Conservation (phyloP, 2,329 filamentous ascomycete genomes). For the Aspergillus pseudonomiae region DNA sequence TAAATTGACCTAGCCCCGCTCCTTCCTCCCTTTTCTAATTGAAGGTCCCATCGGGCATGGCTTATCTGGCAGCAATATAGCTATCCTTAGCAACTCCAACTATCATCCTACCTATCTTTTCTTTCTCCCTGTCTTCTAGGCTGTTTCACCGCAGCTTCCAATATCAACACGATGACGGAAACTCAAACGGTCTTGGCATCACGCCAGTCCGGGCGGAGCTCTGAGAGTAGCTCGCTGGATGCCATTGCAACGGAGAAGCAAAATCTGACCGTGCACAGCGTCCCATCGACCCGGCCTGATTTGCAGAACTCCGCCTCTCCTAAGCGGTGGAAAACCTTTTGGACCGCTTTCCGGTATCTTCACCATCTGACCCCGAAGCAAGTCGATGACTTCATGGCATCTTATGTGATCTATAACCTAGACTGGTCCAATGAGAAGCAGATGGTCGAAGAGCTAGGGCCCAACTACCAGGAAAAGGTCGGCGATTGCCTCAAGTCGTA, state of each 20-base stretch:
- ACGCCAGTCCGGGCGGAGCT: slow-evolving; percentile 29
- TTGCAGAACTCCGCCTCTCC: slow-evolving; percentile 51
- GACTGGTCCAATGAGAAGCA: slow-evolving; percentile 56
- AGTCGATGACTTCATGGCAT: slow-evolving; percentile 60
- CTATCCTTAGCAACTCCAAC: background rate
- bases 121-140: background rate
- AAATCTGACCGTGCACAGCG: slow-evolving; percentile 19
- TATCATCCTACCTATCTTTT: background rate
- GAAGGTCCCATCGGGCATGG: slow-evolving; percentile 15
- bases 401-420: slow-evolving; percentile 60
- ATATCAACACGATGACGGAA: slow-evolving; percentile 20
- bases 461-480: slow-evolving; percentile 54
- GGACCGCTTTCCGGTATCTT: slow-evolving; percentile 55
- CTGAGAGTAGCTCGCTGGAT: slow-evolving; percentile 32
- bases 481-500: slow-evolving; percentile 57
- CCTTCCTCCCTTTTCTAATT: slow-evolving; percentile 8
- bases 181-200: slow-evolving; percentile 25
- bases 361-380: slow-evolving; percentile 53
- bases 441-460: slow-evolving; percentile 53
- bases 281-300: slow-evolving; percentile 20
- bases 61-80: slow-evolving; percentile 8
- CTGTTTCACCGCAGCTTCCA: background rate
- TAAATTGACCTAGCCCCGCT: slow-evolving; percentile 24
- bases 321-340: slow-evolving; percentile 55
- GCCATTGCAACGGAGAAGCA: slow-evolving; percentile 28